Base-by-base conservation (phyloP, 495 filamentous ascomycete species). In the Trichocladium antarcticum region DNA sequence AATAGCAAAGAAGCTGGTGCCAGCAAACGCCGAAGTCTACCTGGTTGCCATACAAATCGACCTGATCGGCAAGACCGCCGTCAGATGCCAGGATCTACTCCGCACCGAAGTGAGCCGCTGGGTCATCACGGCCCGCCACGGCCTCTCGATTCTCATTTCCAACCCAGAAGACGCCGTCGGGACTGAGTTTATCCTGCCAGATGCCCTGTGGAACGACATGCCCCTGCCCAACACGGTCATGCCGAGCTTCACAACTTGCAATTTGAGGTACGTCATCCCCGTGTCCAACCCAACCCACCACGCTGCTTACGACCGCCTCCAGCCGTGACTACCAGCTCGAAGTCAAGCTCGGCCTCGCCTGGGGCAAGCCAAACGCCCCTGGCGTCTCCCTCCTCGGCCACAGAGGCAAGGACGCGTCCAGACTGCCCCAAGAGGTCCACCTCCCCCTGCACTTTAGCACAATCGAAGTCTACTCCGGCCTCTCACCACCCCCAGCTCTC, bases 231-330 rank as follows among this genome's bases (percentile, higher is more conserved):
- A 84, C 58, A 89, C 82, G 1, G 76, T 97, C 24, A 81, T 87
- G 17, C 92, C 92, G 0, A 78, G 77, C 5, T 98, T 98, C 59
- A 69, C 78, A 38, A 89, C 89, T 16, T 98, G 92, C 60, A 97
- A 97, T 62, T 79, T 98, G 42, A 71, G 73, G 42, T 64, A 46
- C 6, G 37, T 49, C 8, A 36, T 16, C 21, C 15, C 27, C 6
- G 20, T 24, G 40, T 46, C 5, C 31, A 11, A 32, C 3, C 31
- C 12, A 32, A 11, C 10, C 31, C 10, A 32, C 31, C 10, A 42
- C n/a, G n/a, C n/a, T n/a, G n/a, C n/a, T n/a, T n/a, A n/a, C n/a
- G n/a, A 41, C n/a, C 8, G 15, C 36, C 11, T 36, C n/a, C 42
- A 63, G 60, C 37, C 78, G 90, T 36, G 71, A 60, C 20, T 98